A percentile compares a stretch with the other conserved stretches of the same genome.
Conservation (phyloP, 148 eudicot species). For the Spergularia marina region DNA sequence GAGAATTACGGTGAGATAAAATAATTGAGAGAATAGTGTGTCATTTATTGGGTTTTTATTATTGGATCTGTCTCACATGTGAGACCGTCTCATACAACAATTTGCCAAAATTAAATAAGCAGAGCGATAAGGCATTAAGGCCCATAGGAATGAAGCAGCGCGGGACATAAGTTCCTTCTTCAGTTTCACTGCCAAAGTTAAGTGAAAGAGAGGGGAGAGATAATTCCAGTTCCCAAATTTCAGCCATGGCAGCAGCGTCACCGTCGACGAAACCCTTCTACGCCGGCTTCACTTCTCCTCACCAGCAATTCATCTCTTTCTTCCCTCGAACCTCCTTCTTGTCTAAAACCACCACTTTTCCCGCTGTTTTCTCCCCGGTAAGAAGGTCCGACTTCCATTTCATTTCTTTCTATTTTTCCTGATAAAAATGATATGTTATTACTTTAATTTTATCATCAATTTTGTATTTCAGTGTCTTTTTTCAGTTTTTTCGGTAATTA, state of each 20-base stretch:
- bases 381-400: constrained; percentile 1
- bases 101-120: no score
- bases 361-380: constrained; percentile 17
- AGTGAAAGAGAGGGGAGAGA: neutral
- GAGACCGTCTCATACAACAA: no score
- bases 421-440: neutral
- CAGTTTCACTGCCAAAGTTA: no score
- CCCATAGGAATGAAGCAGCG: no score
- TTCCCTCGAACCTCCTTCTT: no score
- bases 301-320: neutral
- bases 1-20: no score
- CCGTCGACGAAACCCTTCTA: constrained; percentile 6
- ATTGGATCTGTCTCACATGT: no score
- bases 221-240: neutral
- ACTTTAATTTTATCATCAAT: neutral
- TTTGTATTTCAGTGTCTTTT: neutral
- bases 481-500: neutral
- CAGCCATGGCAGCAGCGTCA: constrained; percentile 19
- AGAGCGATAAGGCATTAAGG: no score
- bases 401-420: neutral
- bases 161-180: no score
- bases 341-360: constrained; percentile 13
- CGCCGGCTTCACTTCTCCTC: constrained; percentile 3
- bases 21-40: no score
- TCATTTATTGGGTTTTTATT: no score